Evolutionary conservation across 169 alveolate genomes (phyloP).

Genomic region (Perkinsus olseni): DNA sequence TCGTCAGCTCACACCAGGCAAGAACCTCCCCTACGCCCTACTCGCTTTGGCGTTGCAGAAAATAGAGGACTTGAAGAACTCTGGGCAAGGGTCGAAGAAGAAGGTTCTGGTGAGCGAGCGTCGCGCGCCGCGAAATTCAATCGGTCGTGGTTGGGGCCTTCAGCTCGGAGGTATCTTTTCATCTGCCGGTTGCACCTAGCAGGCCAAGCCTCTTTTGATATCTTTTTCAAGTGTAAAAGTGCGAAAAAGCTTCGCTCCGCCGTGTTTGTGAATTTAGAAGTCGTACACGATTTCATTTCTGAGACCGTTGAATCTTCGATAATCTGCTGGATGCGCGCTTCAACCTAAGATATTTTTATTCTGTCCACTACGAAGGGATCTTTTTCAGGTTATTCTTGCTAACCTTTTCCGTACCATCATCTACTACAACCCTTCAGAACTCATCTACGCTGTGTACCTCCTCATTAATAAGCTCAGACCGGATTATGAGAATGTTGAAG

Average conservation of each 20-base stretch:
- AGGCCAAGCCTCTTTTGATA: no score
- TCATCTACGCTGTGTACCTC: constrained; percentile 61
- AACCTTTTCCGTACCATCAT: constrained; percentile 59
- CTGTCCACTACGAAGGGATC: no score
- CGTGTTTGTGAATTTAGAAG: no score
- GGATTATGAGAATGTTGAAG: not conserved
- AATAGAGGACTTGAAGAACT: constrained; percentile 65
- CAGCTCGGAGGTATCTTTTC: no score
- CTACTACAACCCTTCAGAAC: constrained; percentile 62
- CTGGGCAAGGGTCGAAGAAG: constrained; percentile 75
- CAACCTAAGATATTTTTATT: no score
- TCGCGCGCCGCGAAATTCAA: not conserved
- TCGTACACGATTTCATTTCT: no score
- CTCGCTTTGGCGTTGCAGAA: constrained; percentile 54
- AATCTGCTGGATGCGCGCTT: no score
- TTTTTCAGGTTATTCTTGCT: not conserved
- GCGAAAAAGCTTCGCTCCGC: no score
- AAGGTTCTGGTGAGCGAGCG: constrained; percentile 43
- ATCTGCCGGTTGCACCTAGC: no score
- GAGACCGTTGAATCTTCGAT: no score
- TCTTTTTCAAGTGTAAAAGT: no score
- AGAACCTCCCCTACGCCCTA: constrained; percentile 36
- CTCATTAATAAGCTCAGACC: constrained; percentile 42
- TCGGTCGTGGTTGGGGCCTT: not conserved
- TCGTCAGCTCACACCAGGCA: not conserved